Base-by-base conservation (phyloP, 306 rosid species). In the Pachyrhizus erosus region DNA sequence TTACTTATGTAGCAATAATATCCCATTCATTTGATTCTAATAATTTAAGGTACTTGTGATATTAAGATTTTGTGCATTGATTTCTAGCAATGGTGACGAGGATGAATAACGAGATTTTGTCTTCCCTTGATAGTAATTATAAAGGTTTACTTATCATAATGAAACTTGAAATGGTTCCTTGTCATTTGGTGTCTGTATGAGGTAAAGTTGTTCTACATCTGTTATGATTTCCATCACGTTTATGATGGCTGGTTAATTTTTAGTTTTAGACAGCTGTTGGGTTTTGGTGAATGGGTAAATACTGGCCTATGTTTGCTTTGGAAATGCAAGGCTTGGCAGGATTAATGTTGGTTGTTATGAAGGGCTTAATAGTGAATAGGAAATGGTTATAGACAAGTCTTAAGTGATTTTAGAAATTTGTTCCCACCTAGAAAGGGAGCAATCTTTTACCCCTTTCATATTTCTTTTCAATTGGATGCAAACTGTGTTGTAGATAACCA, bases 151-250 rank as follows among this genome's bases (percentile, higher is more conserved):
- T 34, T 34, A 34, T 34, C 39, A 34, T 34, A 34, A 34, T 6
- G 39, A 34, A 34, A 34, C 39, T 34, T 34, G 61, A 77, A 10
- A 42, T 74, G 49, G 40, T 21, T 55, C 26, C 37, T 62, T 62
- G 27, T 43, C 13, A 51, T 67, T 67, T 67, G 26, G 14, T 51
- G 21, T 21, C 67, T 62, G 17, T 79, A 52, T 23, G 6, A 37
- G 69, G 27, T 31, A 0, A 20, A 11, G 8, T 6, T 14, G 18
- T 23, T 51, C 12, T 68, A 66, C 39, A 26, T 37, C 9, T 21
- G 57, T 49, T n/a, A 46, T 31, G 73, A 24, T 64, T 20, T 46
- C 57, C 42, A 48, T 73, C 40, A 23, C 75, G 51, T 49, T 65
- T 6, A 29, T 11, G 52, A 33, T 66, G 52, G 26, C 39, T 66